Conservation (phyloP, 73 alveolate species). For the Durusdinium trenchii region DNA sequence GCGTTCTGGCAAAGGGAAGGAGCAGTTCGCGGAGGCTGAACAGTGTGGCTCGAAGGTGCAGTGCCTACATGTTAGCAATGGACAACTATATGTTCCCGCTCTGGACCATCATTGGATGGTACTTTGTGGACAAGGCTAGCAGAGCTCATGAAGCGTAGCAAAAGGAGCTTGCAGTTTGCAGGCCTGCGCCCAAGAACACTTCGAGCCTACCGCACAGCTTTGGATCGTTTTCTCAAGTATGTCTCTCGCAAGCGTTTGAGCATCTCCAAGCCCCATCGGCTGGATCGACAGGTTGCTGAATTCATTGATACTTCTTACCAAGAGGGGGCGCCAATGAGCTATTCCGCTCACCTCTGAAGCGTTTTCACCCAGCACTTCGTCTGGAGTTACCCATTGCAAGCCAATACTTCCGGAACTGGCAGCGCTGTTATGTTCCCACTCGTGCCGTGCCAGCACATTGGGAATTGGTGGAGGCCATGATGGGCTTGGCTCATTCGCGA, state of each 20-base stretch:
- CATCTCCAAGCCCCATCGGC: not conserved
- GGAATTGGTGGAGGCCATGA: not conserved
- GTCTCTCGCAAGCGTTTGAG: not conserved
- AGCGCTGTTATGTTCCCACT: not conserved
- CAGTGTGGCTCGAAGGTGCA: not conserved
- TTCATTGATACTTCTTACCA: not conserved
- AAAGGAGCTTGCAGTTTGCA: not conserved
- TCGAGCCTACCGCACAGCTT: not conserved
- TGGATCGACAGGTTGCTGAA: not conserved
- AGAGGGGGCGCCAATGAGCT: not conserved
- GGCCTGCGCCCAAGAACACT: not conserved
- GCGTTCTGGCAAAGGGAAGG: not conserved
- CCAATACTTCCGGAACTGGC: slow-evolving; percentile 24
- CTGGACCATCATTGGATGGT: not conserved
- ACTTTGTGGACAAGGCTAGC: slow-evolving; percentile 12
- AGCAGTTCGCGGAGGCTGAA: not conserved
- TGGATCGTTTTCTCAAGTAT: not conserved
- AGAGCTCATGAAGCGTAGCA: not conserved
- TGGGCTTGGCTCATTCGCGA: not conserved
- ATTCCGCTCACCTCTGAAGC: not conserved
- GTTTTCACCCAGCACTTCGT: not conserved
- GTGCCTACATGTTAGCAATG: not conserved
- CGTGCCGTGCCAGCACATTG: not conserved
- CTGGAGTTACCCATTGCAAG: not conserved
- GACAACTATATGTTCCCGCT: not conserved